These are phyloP conservation scores for Dactylellina parvicollis DNA, from an alignment of 2,329 filamentous ascomycete genomes.

Conservation along the genomic window DNA sequence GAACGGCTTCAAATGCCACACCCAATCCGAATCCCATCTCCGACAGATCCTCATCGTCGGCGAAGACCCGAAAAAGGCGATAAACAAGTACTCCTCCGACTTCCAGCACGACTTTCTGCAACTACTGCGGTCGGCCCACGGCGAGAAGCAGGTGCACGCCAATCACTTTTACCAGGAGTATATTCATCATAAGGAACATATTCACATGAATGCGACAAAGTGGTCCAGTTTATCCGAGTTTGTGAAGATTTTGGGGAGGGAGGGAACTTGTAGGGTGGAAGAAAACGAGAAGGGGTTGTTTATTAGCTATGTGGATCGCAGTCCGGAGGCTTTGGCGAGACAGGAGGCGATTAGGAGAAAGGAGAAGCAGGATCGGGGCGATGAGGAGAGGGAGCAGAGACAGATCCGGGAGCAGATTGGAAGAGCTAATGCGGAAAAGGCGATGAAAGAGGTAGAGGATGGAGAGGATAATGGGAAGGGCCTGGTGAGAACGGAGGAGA, in stretches of 20 bases:
- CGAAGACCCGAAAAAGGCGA: slow-evolving; percentile 83
- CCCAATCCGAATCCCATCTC: slow-evolving; percentile 83
- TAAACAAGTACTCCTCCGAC: slow-evolving; percentile 81
- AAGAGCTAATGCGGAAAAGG: slow-evolving; percentile 64
- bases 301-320: slow-evolving; percentile 91
- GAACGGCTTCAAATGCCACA: slow-evolving; percentile 92
- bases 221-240: slow-evolving; percentile 91
- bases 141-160: slow-evolving; percentile 86
- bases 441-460: slow-evolving; percentile 70
- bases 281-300: slow-evolving; percentile 88
- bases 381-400: slow-evolving; percentile 87
- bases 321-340: slow-evolving; percentile 80
- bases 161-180: slow-evolving; percentile 97
- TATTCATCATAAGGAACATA: slow-evolving; percentile 84
- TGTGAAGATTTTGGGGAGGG: slow-evolving; percentile 82
- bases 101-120: slow-evolving; percentile 83
- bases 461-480: slow-evolving; percentile 63
- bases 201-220: slow-evolving; percentile 93
- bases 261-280: slow-evolving; percentile 89
- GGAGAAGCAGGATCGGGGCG: slow-evolving; percentile 86
- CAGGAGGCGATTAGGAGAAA: slow-evolving; percentile 83
- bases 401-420: slow-evolving; percentile 85
- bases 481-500: slow-evolving; percentile 74
- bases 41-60: slow-evolving; percentile 89
- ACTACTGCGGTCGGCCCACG: slow-evolving; percentile 82